Percentiles rank a stretch among this genome's conserved stretches.
Evolutionary conservation across 225 moss, liverwort and hornwort genomes (phyloP).

Genomic region (Physcomitrium patens): DNA sequence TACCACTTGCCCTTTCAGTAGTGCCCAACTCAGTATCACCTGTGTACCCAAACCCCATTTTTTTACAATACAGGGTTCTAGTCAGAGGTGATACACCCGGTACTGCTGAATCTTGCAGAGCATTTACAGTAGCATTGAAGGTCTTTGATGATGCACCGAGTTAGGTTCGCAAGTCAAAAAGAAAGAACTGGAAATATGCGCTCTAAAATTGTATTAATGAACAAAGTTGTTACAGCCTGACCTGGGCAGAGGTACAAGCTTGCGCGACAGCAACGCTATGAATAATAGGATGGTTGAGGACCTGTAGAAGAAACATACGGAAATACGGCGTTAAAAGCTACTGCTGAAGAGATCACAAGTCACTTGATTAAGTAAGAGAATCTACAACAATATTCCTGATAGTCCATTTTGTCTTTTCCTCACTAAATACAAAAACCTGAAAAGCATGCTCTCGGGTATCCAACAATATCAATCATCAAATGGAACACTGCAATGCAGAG

Average conservation of each 20-base stretch:
- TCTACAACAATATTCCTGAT: background rate
- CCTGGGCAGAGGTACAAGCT: constrained; percentile 52
- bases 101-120: background rate
- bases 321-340: background rate
- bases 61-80: background rate
- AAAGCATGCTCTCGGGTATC: background rate
- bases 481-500: background rate
- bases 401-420: background rate
- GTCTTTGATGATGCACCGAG: background rate
- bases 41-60: constrained; percentile 15
- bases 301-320: constrained; percentile 32
- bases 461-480: background rate
- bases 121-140: background rate
- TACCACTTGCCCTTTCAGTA: constrained; percentile 45
- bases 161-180: background rate
- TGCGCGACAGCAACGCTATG: constrained; percentile 39
- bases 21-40: constrained; percentile 55
- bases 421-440: background rate
- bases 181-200: background rate
- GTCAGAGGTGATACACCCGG: background rate
- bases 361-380: constrained; percentile 4
- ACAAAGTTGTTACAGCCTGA: background rate
- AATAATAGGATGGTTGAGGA: constrained; percentile 47
- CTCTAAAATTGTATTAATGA: background rate
- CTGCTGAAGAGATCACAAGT: constrained; percentile 5